Evolutionary conservation across 495 filamentous ascomycete genomes (phyloP).

Genomic region (Penicilliopsis zonata): DNA sequence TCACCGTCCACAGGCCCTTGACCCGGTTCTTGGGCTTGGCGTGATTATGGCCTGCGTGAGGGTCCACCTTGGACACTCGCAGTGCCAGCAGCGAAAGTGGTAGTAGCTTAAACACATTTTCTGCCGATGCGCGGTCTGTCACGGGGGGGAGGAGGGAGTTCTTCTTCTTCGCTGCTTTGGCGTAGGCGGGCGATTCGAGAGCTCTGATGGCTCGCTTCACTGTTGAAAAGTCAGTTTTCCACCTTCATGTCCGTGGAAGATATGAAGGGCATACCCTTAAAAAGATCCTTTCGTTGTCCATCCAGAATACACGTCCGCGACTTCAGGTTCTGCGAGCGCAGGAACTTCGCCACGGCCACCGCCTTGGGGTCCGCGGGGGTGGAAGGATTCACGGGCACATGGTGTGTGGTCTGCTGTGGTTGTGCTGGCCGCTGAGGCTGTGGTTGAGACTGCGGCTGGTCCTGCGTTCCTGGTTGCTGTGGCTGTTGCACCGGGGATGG

Average conservation of each 20-base stretch:
- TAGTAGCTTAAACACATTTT: conserved; percentile 90
- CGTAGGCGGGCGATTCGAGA: conserved; percentile 79
- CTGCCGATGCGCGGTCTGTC: conserved; percentile 71
- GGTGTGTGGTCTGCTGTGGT: conserved; percentile 29
- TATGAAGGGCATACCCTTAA: conserved; percentile 58
- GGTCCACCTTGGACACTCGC: conserved; percentile 77
- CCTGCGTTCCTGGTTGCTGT: conserved; percentile 29
- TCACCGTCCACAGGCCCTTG: conserved; percentile 95
- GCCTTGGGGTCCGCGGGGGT: conserved; percentile 75
- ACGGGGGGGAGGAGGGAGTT: conserved; percentile 82
- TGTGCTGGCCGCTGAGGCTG: conserved; percentile 18
- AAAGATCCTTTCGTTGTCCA: conserved; percentile 96
- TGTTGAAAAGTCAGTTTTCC: conserved; percentile 21
- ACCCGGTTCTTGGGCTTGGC: conserved; percentile 72
- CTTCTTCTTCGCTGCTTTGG: conserved; percentile 67
- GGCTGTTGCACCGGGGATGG: conserved; percentile 30
- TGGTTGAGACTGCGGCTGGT: conserved; percentile 21
- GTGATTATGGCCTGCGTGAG: conserved; percentile 58
- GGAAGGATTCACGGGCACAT: conserved; percentile 49
- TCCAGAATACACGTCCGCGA: conserved; percentile 84
- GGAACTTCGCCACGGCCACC: conserved; percentile 79
- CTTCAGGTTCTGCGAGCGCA: conserved; percentile 79
- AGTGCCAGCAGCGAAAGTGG: conserved; percentile 92
- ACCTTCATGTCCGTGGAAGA: too few relatives aligned
- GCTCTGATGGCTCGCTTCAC: conserved; percentile 96